These are phyloP conservation scores for Botrytis cinerea DNA, from an alignment of 2,329 filamentous ascomycete species.

Conservation along the genomic window DNA sequence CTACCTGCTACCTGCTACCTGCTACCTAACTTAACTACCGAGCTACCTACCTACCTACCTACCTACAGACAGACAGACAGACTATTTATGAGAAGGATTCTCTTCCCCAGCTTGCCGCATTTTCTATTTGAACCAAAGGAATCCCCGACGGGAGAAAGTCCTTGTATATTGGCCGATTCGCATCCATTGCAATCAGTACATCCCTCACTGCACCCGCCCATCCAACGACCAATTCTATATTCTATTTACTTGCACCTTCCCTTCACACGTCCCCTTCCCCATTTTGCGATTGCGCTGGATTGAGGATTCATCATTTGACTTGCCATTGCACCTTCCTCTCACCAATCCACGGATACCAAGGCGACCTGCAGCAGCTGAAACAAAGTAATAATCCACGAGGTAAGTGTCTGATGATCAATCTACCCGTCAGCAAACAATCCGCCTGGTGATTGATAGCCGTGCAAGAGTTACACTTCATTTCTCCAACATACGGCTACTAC, in stretches of 20 bases:
- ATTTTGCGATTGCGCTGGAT: background rate
- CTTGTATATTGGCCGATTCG: background rate
- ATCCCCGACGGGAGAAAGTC: background rate
- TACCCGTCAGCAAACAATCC: conserved; percentile 20
- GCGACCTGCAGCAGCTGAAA: conserved; percentile 21
- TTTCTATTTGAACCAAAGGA: conserved; percentile 1
- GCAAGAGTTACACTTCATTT: conserved; percentile 21
- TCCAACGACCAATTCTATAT: background rate
- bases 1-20: background rate
- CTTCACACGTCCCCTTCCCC: too few relatives aligned
- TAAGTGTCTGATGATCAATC: conserved; percentile 26
- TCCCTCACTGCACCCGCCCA: background rate
- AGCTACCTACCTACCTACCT: background rate
- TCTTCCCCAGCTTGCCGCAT: background rate
- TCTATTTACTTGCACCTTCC: background rate
- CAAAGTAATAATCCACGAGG: conserved; percentile 15
- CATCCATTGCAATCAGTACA: background rate
- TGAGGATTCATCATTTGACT: conserved; percentile 6
- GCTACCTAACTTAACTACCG: background rate
- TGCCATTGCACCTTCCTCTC: background rate
- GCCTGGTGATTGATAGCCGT: conserved; percentile 16
- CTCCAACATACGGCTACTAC: background rate
- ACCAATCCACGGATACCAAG: conserved; percentile 16
- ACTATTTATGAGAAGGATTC: background rate
- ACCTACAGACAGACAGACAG: too few relatives aligned